Evolutionary conservation across 1,284 basidiomycete species (phyloP).

Genomic region (Ceratobasidium sp.): DNA sequence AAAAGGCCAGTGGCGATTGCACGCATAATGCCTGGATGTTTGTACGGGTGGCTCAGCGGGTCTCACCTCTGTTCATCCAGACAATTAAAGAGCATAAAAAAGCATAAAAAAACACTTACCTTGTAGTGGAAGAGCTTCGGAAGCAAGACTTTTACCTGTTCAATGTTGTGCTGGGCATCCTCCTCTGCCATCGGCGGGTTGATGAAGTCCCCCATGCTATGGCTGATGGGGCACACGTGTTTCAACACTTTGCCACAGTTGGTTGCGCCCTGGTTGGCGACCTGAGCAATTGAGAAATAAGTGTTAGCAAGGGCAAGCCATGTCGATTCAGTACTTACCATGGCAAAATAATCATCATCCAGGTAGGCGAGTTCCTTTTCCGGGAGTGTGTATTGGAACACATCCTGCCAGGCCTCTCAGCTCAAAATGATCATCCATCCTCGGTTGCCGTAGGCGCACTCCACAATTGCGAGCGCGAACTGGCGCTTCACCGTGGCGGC

Average conservation of each 20-base stretch:
- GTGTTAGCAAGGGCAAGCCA: background rate
- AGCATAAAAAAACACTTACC: background rate
- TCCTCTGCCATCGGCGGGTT: background rate
- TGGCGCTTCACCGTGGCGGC: background rate
- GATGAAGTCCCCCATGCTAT: background rate
- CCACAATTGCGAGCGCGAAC: background rate
- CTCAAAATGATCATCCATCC: background rate
- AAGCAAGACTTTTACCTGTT: background rate
- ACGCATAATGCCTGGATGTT: background rate
- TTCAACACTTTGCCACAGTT: background rate
- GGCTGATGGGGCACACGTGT: background rate
- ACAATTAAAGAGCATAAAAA: background rate
- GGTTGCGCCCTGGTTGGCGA: background rate
- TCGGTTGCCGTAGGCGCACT: background rate
- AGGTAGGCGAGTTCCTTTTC: background rate
- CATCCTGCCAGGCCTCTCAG: background rate
- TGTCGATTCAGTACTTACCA: background rate
- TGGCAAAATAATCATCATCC: background rate
- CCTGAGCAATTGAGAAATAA: background rate
- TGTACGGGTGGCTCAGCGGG: background rate
- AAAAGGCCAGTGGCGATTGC: background rate
- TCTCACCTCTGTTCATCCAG: background rate
- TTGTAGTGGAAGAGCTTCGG: background rate
- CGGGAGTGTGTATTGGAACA: background rate
- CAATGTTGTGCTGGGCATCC: background rate